These are phyloP conservation scores for Arabis hirsuta DNA, from an alignment of 345 rosid genomes.

Conservation along the genomic window DNA sequence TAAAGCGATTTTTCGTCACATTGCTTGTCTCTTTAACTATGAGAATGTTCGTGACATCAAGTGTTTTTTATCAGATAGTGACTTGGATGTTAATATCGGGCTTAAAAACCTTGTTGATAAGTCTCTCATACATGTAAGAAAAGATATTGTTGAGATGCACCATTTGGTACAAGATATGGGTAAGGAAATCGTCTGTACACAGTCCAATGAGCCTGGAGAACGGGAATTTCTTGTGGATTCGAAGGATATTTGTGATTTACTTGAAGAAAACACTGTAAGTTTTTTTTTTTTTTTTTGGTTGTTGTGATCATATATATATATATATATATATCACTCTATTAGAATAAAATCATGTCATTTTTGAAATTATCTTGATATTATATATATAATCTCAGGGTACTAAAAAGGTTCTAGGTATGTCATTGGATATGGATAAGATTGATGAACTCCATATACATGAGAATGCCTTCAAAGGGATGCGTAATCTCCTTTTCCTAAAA, in stretches of 20 bases:
- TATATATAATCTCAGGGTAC: conserved; percentile 21
- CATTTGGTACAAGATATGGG: conserved; percentile 42
- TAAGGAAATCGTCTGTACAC: conserved; percentile 12
- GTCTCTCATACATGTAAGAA: conserved; percentile 25
- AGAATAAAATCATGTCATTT: neutral
- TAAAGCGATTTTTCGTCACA: conserved; percentile 41
- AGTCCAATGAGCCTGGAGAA: conserved; percentile 24
- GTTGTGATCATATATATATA: no score
- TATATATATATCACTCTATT: no score
- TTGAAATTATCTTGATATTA: neutral
- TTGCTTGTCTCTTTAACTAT: conserved; percentile 44
- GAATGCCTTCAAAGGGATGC: conserved; percentile 26
- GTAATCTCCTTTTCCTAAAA: conserved; percentile 24
- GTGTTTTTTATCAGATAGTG: conserved; percentile 17
- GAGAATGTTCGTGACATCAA: neutral
- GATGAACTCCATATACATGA: neutral
- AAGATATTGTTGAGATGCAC: neutral
- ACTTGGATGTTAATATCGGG: conserved; percentile 10
- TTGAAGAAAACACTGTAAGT: conserved; percentile 31
- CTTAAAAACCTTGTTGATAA: conserved; percentile 26
- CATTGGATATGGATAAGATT: neutral
- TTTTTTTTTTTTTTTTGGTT: no score
- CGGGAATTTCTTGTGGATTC: conserved; percentile 35
- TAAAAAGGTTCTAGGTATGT: conserved; percentile 25
- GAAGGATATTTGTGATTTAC: conserved; percentile 26